Evolutionary conservation across 192 early-diverging fungal species (phyloP), one percentile per base, ranked within the genome.

Genomic region (Backusella tarrabulga): DNA sequence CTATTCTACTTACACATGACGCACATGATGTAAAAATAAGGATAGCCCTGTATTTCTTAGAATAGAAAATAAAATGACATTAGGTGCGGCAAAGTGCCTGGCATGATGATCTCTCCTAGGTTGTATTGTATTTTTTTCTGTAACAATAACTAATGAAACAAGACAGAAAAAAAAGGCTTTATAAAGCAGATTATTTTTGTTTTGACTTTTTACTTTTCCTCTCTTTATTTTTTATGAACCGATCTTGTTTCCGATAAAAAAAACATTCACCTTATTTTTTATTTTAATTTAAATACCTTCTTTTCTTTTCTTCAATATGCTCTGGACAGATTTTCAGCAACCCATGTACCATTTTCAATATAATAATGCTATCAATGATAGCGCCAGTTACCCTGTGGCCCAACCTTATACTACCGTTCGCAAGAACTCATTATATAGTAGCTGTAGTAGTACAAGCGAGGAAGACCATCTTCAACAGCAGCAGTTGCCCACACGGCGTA

Each of bases 241-340:
- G 54, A 60, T 26, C 0, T 26, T 60, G 23, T 29, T 26, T 60
- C 54, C 54, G 54, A 60, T 60, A 12, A 23, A 60, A 60, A 54
- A 54, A 21, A 54, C 19, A 56, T 9, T 21, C 6, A 26, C 21
- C 3, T 1, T 4, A 26, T 26, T 63, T 63, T 63, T 1, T 4
- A 26, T 26, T 63, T 63, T 63, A 29, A 60, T 60, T 60, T 60
- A 60, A 23, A 23, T 60, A 12, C 15, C 23, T 56, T 11, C 7
- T 56, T 23, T 56, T 21, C 29, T 12, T 29, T 63, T 63, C 9
- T 63, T 29, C 9, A 63, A 14, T 12, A 63, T 63, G 56, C 56
- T 63, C 26, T 63, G 56, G 56, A 63, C 56, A 63, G 56, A 63
- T n/a, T 63, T 63, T 63, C 56, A 63, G 23, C 23, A 63, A 63